Percentiles rank a stretch among this genome's conserved stretches.
Conservation (phyloP, 1,284 basidiomycete genomes). For the Gymnopus androsaceus region DNA sequence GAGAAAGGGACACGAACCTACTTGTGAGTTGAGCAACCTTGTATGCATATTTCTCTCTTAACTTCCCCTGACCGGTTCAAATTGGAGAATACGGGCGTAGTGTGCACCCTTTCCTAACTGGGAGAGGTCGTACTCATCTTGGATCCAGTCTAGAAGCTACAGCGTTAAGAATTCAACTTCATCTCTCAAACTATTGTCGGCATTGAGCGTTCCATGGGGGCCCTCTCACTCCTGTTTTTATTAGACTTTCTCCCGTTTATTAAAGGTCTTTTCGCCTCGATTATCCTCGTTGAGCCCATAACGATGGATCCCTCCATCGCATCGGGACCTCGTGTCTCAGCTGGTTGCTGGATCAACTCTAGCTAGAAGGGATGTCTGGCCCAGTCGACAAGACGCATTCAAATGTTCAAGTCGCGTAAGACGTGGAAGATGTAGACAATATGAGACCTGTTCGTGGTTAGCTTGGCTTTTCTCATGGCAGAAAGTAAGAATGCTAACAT, state of each 20-base stretch:
- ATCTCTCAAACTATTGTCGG: constrained; percentile 32
- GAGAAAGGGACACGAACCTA: constrained; percentile 40
- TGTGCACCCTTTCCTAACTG: constrained; percentile 35
- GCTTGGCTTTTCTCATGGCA: constrained; percentile 17
- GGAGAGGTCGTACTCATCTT: constrained; percentile 19
- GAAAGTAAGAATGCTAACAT: neutral
- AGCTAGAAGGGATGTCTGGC: constrained; percentile 53
- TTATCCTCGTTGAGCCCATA: constrained; percentile 45
- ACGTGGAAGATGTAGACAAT: constrained; percentile 51
- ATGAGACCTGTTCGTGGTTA: constrained; percentile 43
- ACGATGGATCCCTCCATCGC: constrained; percentile 28
- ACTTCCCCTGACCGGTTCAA: constrained; percentile 22
- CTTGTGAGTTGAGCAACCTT: constrained; percentile 35
- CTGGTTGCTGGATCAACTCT: constrained; percentile 36
- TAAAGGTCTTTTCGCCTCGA: constrained; percentile 34
- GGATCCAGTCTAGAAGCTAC: constrained; percentile 11
- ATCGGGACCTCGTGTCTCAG: constrained; percentile 15
- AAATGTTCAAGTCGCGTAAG: constrained; percentile 36
- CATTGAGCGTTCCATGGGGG: constrained; percentile 45
- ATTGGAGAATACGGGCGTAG: constrained; percentile 40
- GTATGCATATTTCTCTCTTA: neutral
- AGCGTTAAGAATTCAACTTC: neutral
- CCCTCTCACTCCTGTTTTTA: constrained; percentile 35
- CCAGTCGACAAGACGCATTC: constrained; percentile 48
- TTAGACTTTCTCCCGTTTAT: constrained; percentile 40